Evolutionary conservation across 345 rosid species (phyloP).

Genomic region (Salix purpurea): DNA sequence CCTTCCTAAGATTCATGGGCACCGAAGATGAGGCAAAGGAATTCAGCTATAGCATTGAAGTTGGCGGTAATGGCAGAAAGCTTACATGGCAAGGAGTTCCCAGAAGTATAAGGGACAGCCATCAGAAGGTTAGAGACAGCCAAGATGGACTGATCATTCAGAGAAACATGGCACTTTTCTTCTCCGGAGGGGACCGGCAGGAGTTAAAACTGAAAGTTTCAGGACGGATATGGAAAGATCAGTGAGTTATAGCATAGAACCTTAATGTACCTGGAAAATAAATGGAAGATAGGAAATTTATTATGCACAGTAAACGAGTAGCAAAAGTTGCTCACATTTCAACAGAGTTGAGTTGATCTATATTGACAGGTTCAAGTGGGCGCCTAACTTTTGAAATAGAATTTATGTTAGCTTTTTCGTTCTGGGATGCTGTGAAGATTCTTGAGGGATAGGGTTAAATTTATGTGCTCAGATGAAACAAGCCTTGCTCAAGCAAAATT

Average conservation of each 20-base stretch:
- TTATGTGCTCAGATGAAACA: too few relatives aligned
- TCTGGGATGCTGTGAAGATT: background rate
- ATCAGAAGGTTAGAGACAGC: slow-evolving; percentile 50
- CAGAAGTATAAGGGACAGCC: slow-evolving; percentile 52
- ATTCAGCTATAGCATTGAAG: slow-evolving; percentile 54
- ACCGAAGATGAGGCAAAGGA: slow-evolving; percentile 42
- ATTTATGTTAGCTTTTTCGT: background rate
- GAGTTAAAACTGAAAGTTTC: slow-evolving; percentile 48
- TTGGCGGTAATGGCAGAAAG: slow-evolving; percentile 49
- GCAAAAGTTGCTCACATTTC: background rate
- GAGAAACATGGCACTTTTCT: slow-evolving; percentile 49
- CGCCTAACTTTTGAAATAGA: background rate
- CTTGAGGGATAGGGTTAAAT: background rate
- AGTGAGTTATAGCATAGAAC: slow-evolving; percentile 14
- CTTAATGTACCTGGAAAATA: background rate
- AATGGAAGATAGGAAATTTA: background rate
- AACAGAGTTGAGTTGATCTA: background rate
- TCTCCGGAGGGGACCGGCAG: slow-evolving; percentile 46
- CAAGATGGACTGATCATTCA: slow-evolving; percentile 53
- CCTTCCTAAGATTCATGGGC: slow-evolving; percentile 59
- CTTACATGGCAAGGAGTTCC: slow-evolving; percentile 57
- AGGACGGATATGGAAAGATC: slow-evolving; percentile 52
- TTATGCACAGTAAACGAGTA: background rate
- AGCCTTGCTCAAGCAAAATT: too few relatives aligned
- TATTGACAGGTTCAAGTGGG: background rate